These are phyloP conservation scores for Picea abies DNA, from an alignment of 83 land plant genomes.

Conservation along the genomic window DNA sequence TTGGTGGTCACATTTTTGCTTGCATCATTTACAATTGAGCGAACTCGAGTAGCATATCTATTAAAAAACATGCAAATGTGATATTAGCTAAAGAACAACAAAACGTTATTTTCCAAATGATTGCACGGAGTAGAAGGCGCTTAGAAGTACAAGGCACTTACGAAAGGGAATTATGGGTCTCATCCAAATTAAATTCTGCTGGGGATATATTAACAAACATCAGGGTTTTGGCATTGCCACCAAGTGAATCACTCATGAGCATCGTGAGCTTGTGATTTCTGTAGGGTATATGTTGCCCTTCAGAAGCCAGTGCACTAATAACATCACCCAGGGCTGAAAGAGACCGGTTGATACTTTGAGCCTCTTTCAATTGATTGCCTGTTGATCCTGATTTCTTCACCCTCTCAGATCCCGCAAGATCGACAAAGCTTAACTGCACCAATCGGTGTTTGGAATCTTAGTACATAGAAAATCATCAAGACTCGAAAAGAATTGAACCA, in stretches of 20 bases:
- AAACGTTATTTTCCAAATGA: background rate
- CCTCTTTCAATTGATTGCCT: conserved; percentile 92
- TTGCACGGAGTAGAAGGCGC: background rate
- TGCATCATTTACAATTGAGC: conserved; percentile 95
- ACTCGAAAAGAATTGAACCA: background rate
- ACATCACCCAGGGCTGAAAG: conserved; percentile 99
- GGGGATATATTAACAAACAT: conserved; percentile 99
- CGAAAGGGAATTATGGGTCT: conserved; percentile 93
- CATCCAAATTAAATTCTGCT: conserved; percentile 94
- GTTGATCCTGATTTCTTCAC: conserved; percentile 95
- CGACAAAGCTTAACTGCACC: conserved; percentile 94
- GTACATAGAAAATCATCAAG: background rate
- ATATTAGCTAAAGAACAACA: background rate
- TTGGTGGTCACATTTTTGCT: conserved; percentile 91
- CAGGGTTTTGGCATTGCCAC: conserved; percentile 99
- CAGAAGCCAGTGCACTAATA: conserved; percentile 92
- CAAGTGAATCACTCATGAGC: conserved; percentile 99
- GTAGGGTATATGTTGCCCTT: conserved; percentile 92
- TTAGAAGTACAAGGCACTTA: conserved; percentile 37
- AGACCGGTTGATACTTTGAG: conserved; percentile 98
- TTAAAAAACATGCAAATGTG: conserved; percentile 12
- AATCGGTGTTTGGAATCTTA: background rate
- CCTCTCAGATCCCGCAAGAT: conserved; percentile 99
- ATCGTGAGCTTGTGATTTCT: conserved; percentile 97
- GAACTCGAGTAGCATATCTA: conserved; percentile 98